Evolutionary conservation across 2,329 filamentous ascomycete genomes (phyloP), one percentile per base, ranked within the genome.

Genomic region (Microdochium paspali): DNA sequence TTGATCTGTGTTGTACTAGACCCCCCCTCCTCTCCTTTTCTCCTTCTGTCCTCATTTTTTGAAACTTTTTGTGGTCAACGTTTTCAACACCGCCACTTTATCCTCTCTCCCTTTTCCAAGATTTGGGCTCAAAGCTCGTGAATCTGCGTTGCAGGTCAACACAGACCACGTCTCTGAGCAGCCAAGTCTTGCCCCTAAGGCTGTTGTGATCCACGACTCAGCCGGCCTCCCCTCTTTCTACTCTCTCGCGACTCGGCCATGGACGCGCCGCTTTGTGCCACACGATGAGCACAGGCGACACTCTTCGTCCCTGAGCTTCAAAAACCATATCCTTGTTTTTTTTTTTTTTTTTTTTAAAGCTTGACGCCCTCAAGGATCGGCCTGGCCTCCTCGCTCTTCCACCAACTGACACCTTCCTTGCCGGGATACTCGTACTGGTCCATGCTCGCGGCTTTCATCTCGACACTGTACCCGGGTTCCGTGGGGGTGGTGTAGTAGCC

Each of bases 391-490:
- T 88, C 84, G 44, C 77, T 84, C 67, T 71, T 82, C 90, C 90
- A 95, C 87, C 88, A 95, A 60, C 87, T 87, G 55, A 87, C 83
- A 3, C 84, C 84, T 51, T 84, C 75, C 59, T 84, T 78, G 7
- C 89, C 88, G 1, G 89, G 90, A 64, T 81, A 95, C 45, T 77
- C 76, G 62, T 76, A 95, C 56, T 66, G 67, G 53, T 90, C 86
- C 88, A 95, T 93, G 64, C 87, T 93, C 54, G 83, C 86, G 3
- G 81, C 68, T 78, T 87, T 91, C 89, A 95, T 95, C 79, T 95
- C 88, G 2, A 95, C 90, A 60, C 86, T 90, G 66, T 95, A 95
- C 0, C 90, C 90, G 0, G 90, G 76, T 62, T 89, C 82, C 53
- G 71, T 83, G 0, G 90, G 90, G 1, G 90, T 95, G 55, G 86